phyloP scores from a whole-genome alignment of 352 stramenopile species.

The Pythium guiyangense region DNA sequence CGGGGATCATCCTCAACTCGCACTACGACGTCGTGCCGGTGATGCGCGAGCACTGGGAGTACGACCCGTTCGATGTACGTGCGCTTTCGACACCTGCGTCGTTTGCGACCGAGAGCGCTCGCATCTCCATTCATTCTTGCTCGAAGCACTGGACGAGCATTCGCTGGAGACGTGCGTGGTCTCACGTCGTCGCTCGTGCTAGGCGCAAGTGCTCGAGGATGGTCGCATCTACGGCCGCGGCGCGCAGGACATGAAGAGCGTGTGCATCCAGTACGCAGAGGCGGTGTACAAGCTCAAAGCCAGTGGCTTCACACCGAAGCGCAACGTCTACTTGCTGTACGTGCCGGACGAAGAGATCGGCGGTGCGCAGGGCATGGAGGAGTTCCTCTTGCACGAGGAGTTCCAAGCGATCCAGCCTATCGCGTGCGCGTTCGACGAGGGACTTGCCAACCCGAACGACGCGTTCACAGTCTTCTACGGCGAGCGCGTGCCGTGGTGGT shows the following conservation, averaged over 20 bases:
- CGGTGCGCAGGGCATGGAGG: constrained; percentile 89
- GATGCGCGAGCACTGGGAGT: constrained; percentile 81
- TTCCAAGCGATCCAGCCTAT: constrained; percentile 84
- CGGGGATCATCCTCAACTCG: constrained; percentile 88
- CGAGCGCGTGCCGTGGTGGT: too few relatives aligned
- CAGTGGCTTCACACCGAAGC: constrained; percentile 67
- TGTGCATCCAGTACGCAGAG: constrained; percentile 95
- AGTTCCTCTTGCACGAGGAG: constrained; percentile 78
- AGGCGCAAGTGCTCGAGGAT: too few relatives aligned
- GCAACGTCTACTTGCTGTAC: too few relatives aligned
- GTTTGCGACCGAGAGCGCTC: too few relatives aligned
- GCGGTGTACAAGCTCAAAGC: constrained; percentile 72
- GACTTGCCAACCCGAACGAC: constrained; percentile 87
- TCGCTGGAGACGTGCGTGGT: too few relatives aligned
- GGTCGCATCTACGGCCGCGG: constrained; percentile 88
- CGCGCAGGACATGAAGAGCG: constrained; percentile 98
- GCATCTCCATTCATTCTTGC: too few relatives aligned
- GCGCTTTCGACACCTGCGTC: not conserved
- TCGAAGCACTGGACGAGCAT: too few relatives aligned
- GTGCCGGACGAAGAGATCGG: too few relatives aligned
- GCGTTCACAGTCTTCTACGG: too few relatives aligned
- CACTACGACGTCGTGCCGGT: constrained; percentile 95
- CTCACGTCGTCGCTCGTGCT: too few relatives aligned
- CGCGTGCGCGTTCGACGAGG: constrained; percentile 94
- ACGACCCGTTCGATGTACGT: constrained; percentile 81